phyloP scores from a whole-genome alignment of 2,329 filamentous ascomycete species.

The Cyphellophora attinorum region DNA sequence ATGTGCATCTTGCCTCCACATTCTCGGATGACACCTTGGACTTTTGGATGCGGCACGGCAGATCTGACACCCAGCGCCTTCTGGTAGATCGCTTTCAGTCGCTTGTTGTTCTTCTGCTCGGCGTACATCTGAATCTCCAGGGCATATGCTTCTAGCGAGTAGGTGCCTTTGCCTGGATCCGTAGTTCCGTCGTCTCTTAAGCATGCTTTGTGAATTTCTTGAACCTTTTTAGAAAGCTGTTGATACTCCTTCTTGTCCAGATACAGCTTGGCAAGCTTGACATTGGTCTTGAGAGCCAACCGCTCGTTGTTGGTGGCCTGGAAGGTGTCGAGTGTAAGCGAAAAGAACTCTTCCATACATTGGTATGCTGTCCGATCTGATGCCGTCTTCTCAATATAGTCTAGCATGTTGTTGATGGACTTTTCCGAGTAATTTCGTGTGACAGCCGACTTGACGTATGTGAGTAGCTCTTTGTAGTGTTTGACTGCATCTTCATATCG shows the following conservation, averaged over 20 bases:
- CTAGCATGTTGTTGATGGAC: conserved; percentile 98
- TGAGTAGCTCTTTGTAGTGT: conserved; percentile 90
- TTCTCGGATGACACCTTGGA: conserved; percentile 98
- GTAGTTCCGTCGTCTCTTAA: conserved; percentile 78
- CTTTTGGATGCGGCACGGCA: conserved; percentile 96
- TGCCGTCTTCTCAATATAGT: conserved; percentile 89
- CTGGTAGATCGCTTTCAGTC: conserved; percentile 86
- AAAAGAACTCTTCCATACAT: conserved; percentile 94
- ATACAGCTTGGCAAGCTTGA: conserved; percentile 86
- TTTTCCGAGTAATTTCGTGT: conserved; percentile 98
- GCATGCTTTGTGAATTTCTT: conserved; percentile 81
- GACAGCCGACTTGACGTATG: conserved; percentile 92
- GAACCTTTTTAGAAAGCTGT: conserved; percentile 70
- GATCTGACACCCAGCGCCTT: conserved; percentile 84
- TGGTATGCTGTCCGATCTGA: conserved; percentile 61
- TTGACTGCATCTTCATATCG: conserved; percentile 78
- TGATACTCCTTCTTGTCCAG: conserved; percentile 84
- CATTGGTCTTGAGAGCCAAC: conserved; percentile 95
- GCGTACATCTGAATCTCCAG: conserved; percentile 98
- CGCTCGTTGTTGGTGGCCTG: conserved; percentile 96
- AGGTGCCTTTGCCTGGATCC: conserved; percentile 92
- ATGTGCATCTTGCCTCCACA: conserved; percentile 99
- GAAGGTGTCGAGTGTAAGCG: conserved; percentile 84
- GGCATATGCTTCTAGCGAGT: conserved; percentile 89
- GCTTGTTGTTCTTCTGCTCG: conserved; percentile 94